Conservation (phyloP, 2,329 filamentous ascomycete genomes). For the Massarina eburnea region DNA sequence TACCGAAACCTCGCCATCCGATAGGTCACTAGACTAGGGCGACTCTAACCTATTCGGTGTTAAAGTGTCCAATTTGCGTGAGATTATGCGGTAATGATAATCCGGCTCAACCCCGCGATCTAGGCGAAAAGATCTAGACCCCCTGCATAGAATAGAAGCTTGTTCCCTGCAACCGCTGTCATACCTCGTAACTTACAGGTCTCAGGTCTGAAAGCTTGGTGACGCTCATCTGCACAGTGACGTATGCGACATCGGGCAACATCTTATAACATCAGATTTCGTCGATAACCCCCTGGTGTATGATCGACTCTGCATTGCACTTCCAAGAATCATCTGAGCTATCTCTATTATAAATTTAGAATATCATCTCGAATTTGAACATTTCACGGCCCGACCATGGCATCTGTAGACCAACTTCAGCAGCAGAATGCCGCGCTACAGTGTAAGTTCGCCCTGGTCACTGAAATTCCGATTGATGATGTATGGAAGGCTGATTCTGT, state of each 20-base stretch:
- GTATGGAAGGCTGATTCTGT: background rate
- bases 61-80: too few relatives aligned
- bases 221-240: conserved; percentile 12
- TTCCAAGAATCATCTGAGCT: background rate
- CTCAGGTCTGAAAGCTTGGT: conserved; percentile 3
- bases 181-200: too few relatives aligned
- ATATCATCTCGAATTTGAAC: background rate
- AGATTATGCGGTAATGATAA: too few relatives aligned
- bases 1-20: too few relatives aligned
- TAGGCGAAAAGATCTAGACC: too few relatives aligned
- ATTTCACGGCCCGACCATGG: conserved; percentile 21
- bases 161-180: background rate
- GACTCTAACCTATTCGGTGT: too few relatives aligned
- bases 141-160: too few relatives aligned
- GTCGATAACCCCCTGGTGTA: background rate
- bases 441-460: conserved; percentile 29
- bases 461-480: background rate
- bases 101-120: too few relatives aligned
- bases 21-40: too few relatives aligned
- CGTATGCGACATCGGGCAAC: conserved; percentile 7
- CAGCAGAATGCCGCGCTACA: conserved; percentile 46
- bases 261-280: background rate
- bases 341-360: background rate
- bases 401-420: conserved; percentile 43
- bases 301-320: conserved; percentile 3